Base-by-base conservation (phyloP, 148 eudicot species). In the Chenopodium formosanum region DNA sequence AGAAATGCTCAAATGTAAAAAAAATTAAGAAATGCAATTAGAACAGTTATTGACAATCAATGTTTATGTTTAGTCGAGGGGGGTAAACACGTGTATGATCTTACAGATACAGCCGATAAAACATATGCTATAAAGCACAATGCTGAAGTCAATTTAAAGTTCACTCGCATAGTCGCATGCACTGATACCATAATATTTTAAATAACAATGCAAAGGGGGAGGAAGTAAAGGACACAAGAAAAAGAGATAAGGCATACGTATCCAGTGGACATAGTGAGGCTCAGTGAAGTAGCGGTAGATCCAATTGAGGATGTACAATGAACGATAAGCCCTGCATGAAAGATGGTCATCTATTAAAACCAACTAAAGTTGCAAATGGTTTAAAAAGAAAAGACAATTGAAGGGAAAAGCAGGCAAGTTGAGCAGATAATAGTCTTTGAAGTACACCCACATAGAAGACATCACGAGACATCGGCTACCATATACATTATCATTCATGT, bases 221-320 rank as follows among this genome's bases (percentile, higher is more conserved):
- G 34, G 74, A 46, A 31, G 32, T 37, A 40, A n/a, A 76, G 25
- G 62, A 58, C 52, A 52, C 86, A 46, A 50, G 2, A 2, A 2
- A 50, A 58, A 77, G 52, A 78, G 83, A 84, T 79, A 76, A 82
- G 66, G 85, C 91, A 58, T 92, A 95, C 98, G 92, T 83, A 95
- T 94, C 99, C 99, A 95, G 78, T 94, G 97, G 78, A 90, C 89
- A 84, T 80, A 95, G 87, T 92, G 99, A 65, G 98, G 97, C 87
- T 95, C 99, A 7, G 97, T 94, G 90, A 92, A 90, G 95, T 91
- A 91, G 77, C 99, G 99, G 58, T 94, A 95, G 73, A 95, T 86
- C 99, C 99, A 95, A 84, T 95, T 95, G 66, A 95, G 83, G 83
- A 95, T 94, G 90, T 95, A 93, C 16, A 95, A 81, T 67, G 86